These are phyloP conservation scores for Trichoderma lentiforme DNA, from an alignment of 2,329 filamentous ascomycete genomes.

Conservation along the genomic window DNA sequence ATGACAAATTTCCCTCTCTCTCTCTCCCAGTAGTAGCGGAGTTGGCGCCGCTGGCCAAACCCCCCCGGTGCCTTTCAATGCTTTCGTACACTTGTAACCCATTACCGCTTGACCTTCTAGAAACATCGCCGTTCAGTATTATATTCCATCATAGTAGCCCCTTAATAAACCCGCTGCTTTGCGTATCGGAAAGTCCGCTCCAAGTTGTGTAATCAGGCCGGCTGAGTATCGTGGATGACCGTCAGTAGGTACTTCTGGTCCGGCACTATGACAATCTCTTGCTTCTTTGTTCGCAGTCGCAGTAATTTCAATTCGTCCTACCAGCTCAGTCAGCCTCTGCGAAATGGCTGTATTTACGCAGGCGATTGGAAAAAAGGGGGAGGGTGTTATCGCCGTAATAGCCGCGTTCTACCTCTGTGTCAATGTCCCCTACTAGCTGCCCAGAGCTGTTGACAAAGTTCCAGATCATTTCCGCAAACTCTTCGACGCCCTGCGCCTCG, in stretches of 20 bases:
- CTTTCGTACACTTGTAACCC: background rate
- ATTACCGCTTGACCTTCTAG: background rate
- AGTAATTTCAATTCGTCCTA: slow-evolving; percentile 75
- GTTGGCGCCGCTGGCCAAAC: background rate
- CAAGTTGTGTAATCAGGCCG: background rate
- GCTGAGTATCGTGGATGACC: slow-evolving; percentile 73
- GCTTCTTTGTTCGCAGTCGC: slow-evolving; percentile 75
- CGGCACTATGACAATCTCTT: slow-evolving; percentile 80
- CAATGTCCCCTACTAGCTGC: slow-evolving; percentile 67
- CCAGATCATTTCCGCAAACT: slow-evolving; percentile 74
- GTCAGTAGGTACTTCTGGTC: slow-evolving; percentile 76
- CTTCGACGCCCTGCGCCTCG: slow-evolving; percentile 61
- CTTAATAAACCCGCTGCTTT: background rate
- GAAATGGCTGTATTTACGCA: background rate
- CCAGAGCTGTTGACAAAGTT: slow-evolving; percentile 68
- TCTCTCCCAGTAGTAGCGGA: background rate
- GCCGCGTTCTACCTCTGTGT: slow-evolving; percentile 54
- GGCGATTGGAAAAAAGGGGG: background rate
- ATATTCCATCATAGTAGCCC: background rate
- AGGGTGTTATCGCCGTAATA: background rate
- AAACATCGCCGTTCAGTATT: background rate
- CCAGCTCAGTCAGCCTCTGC: background rate
- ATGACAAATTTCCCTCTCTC: slow-evolving; percentile 1
- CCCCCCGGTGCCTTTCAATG: background rate
- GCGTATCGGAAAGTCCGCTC: background rate